Evolutionary conservation across 2,329 filamentous ascomycete species (phyloP).

Genomic region (Exophiala xenobiotica): DNA sequence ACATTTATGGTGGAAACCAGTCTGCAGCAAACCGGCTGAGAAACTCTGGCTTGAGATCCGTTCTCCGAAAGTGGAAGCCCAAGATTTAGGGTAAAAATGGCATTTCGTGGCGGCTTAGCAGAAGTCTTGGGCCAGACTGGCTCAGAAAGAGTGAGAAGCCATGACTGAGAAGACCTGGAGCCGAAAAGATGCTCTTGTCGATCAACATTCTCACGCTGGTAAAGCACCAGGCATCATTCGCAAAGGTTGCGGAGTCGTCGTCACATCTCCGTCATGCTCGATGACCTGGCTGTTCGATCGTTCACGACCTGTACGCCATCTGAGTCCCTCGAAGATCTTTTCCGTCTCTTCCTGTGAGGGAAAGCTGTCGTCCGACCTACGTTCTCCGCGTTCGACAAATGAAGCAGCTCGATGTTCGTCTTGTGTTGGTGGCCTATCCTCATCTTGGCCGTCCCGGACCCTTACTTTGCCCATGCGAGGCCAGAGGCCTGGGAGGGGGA

Average conservation of each 20-base stretch:
- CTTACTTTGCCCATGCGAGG: constrained; percentile 55
- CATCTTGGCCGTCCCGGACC: constrained; percentile 41
- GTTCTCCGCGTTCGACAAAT: constrained; percentile 16
- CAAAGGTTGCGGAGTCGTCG: constrained; percentile 13
- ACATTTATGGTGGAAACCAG: constrained; percentile 25
- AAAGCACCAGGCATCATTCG: constrained; percentile 24
- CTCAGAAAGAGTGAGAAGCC: too few relatives aligned
- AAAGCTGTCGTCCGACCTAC: constrained; percentile 29
- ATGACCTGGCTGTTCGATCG: constrained; percentile 27
- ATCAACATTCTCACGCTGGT: constrained; percentile 20
- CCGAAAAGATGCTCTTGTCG: neutral
- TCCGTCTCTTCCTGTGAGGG: constrained; percentile 31
- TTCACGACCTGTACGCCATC: constrained; percentile 16
- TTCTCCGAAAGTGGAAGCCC: neutral
- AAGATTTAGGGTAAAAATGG: neutral
- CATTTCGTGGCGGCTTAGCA: too few relatives aligned
- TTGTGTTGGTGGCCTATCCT: constrained; percentile 27
- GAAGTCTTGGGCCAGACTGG: too few relatives aligned
- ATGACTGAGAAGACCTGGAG: neutral
- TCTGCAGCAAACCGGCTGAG: constrained; percentile 17
- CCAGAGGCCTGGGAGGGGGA: constrained; percentile 62
- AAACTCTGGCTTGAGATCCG: constrained; percentile 19
- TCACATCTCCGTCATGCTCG: constrained; percentile 21
- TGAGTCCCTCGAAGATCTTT: constrained; percentile 23
- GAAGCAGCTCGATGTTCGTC: constrained; percentile 23